Evolutionary conservation across 2,329 filamentous ascomycete genomes (phyloP), one percentile per base, ranked within the genome.

Genomic region (Scedosporium apiospermum): DNA sequence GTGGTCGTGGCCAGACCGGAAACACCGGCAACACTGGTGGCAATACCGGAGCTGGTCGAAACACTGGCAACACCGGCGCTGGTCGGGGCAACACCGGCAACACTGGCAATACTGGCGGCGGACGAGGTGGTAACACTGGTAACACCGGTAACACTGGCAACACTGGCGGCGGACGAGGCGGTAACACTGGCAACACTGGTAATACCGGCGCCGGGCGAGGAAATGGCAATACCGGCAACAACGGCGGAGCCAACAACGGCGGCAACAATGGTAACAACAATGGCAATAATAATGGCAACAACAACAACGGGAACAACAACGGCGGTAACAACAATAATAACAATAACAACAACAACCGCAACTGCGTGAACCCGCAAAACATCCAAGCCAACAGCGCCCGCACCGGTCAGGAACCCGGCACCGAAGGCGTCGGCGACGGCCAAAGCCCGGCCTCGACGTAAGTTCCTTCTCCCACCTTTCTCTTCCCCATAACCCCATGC

Each of bases 391-490:
- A 70, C 58, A 79, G 76, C 63, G 65, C 70, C 10, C 67, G 68
- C 23, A 76, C 75, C 51, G 78, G 79, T 21, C 69, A 77, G 44
- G 73, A 73, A 23, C 66, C 66, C 6, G 71, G 70, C 12, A 69
- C 67, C 3, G 67, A 68, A 0, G 69, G 70, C 46, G 64, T 70
- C 60, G 61, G 65, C 38, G 44, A 64, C 1, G 73, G 71, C n/a
- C 70, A 76, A 60, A 67, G 68, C 30, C 66, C 77, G n/a, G 82
- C 80, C 7, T 65, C 68, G 26, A 82, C 78, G 78, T 81, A 68
- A 64, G 73, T 66, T 44, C 7, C 38, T 16, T 58, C 27, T 12
- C 23, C 58, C 18, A 16, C 7, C 27, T 27, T 30, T 38, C 9
- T 14, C 57, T 18, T 16, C 10, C 34, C 18, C n/a, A 42, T 21